phyloP scores from a whole-genome alignment of 2,329 filamentous ascomycete species.

The Colletotrichum sp. region DNA sequence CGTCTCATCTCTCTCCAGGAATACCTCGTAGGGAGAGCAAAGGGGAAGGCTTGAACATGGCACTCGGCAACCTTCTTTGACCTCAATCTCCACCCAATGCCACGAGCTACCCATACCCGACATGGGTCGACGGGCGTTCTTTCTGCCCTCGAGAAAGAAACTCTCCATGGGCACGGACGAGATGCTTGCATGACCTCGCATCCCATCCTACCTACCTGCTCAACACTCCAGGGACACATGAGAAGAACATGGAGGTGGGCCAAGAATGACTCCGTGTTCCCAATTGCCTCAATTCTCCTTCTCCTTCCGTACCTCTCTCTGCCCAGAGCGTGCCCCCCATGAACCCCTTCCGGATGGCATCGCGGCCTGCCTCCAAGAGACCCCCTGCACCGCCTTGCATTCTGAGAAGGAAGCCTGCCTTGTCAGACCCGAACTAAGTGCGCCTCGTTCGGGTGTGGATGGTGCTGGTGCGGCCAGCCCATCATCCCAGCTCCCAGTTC shows the following conservation, averaged over 20 bases:
- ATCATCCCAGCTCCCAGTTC: background rate
- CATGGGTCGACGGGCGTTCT: background rate
- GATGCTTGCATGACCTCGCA: background rate
- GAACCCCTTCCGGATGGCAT: background rate
- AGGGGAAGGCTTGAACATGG: background rate
- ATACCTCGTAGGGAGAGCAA: background rate
- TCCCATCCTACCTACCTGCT: background rate
- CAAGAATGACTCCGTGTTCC: background rate
- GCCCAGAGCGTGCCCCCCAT: background rate
- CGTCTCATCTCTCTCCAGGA: slow-evolving; percentile 7
- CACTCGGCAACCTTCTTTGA: background rate
- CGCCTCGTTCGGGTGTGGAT: slow-evolving; percentile 14
- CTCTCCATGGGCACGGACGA: background rate
- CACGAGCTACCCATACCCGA: background rate
- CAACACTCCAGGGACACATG: background rate
- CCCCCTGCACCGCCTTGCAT: slow-evolving; percentile 15
- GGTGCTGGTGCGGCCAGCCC: background rate
- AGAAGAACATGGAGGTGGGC: slow-evolving; percentile 1
- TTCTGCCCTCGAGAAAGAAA: background rate
- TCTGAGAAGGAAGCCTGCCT: slow-evolving; percentile 17
- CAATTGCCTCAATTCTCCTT: background rate
- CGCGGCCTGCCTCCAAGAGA: background rate
- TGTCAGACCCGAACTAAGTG: slow-evolving; percentile 16
- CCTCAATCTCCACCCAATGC: background rate
- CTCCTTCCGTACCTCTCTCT: background rate